Base-by-base conservation (phyloP, 164 flowering plant genomes). In the Houttuynia cordata region DNA sequence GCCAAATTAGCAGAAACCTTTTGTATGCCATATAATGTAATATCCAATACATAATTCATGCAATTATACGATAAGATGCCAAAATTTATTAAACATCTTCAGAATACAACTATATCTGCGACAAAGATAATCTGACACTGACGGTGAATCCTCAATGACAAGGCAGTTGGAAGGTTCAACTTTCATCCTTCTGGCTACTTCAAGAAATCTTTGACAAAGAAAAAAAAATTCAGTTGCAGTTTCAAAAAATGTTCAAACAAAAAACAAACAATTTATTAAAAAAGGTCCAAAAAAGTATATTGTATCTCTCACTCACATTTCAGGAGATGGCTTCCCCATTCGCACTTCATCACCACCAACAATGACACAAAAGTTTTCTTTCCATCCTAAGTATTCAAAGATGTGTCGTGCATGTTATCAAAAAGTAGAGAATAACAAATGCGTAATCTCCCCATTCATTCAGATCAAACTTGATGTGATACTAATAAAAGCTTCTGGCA, bases 111-210 rank as follows among this genome's bases (percentile, higher is more conserved):
- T n/a, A n/a, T n/a, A n/a, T n/a, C n/a, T 21, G 37, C 15, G 17
- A 30, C 37, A 37, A n/a, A 15, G 4, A 54, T 10, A 17, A 53
- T n/a, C 10, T 42, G 24, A 19, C 39, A 78, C 98, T 83, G 67
- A 89, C 97, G 80, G 19, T 51, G 97, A 87, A 76, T 90, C 97
- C 78, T 93, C 97, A 65, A 93, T 80, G 62, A 90, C 96, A 14
- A 93, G 82, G 73, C 94, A 90, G 24, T 67, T 77, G 39, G 96
- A 83, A 24, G 93, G 81, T 64, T 84, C 83, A 22, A 73, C 62
- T 25, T 74, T 78, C 59, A 93, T 73, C 79, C 73, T 78, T 69
- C 75, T 86, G 51, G 99, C 96, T 37, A 88, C 92, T 81, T 87
- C 96, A 66, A 90, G 81, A 66, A 75, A 90, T 76, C 97, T 93